A percentile compares a stretch with the other conserved stretches of the same genome.
Evolutionary conservation across 2,329 filamentous ascomycete species (phyloP).

Genomic region (Cyphellophora attinorum): DNA sequence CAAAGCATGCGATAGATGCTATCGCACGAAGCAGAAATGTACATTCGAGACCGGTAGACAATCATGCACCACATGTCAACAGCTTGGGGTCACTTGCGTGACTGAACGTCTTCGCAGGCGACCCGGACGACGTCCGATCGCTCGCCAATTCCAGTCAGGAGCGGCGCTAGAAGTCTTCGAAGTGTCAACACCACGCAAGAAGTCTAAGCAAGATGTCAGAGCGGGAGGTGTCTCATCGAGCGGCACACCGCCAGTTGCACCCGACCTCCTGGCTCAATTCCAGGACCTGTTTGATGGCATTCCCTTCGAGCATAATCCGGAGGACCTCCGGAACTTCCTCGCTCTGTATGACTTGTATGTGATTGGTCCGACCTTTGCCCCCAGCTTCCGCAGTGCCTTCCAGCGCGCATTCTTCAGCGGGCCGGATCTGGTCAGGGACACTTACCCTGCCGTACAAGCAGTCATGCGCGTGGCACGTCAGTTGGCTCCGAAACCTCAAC

Average conservation of each 20-base stretch:
- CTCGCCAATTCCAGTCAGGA: background rate
- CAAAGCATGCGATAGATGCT: constrained; percentile 7
- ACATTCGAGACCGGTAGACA: background rate
- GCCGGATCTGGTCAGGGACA: background rate
- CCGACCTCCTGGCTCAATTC: background rate
- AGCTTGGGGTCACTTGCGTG: constrained; percentile 1
- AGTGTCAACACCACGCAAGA: background rate
- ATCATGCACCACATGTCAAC: constrained; percentile 2
- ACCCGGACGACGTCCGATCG: constrained; percentile 2
- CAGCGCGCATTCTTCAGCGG: constrained; percentile 1
- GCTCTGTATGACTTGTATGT: constrained; percentile 5
- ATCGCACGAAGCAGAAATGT: constrained; percentile 4
- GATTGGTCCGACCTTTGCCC: constrained; percentile 7
- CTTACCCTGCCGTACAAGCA: constrained; percentile 3
- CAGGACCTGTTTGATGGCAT: background rate
- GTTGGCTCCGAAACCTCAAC: background rate
- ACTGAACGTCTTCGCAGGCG: background rate
- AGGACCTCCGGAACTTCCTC: constrained; percentile 3
- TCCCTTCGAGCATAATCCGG: background rate
- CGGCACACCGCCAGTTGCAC: too few relatives aligned
- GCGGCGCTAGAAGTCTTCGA: constrained; percentile 3
- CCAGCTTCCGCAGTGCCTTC: constrained; percentile 1
- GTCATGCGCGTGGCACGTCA: background rate
- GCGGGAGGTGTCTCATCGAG: background rate
- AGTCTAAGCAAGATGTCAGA: background rate